Percentiles rank a stretch among this genome's conserved stretches.
Evolutionary conservation across 805 yeast species (phyloP).

Genomic region (Teunomyces tritomae): DNA sequence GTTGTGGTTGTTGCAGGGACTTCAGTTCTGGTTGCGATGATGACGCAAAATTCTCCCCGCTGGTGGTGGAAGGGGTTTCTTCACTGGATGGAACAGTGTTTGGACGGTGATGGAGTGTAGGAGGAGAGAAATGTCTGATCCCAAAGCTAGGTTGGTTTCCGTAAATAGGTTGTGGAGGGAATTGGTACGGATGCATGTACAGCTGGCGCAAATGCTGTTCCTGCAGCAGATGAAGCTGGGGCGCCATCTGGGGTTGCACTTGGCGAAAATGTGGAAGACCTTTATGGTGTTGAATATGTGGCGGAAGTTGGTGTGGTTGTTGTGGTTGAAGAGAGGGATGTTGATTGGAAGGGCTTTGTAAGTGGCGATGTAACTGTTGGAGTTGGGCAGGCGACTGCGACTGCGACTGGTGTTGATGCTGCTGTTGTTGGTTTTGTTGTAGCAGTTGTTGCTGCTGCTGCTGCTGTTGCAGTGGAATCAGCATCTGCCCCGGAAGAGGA

Average conservation of each 20-base stretch:
- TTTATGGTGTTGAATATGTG: background rate
- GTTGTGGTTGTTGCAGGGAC: constrained; percentile 7
- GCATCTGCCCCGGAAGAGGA: constrained; percentile 1
- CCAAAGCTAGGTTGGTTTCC: background rate
- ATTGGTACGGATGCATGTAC: background rate
- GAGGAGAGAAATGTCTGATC: background rate
- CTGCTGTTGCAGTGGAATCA: constrained; percentile 5
- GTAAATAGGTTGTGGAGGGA: constrained; percentile 1
- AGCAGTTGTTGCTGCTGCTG: constrained; percentile 5
- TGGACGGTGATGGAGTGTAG: background rate
- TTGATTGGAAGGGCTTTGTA: constrained; percentile 1
- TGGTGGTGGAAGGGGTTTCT: background rate
- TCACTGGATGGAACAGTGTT: background rate
- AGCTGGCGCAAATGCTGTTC: constrained; percentile 3
- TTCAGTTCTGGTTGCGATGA: constrained; percentile 2
- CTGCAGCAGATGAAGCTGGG: constrained; percentile 3
- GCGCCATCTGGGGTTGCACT: constrained; percentile 3
- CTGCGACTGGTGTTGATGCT: constrained; percentile 6
- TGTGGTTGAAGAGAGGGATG: constrained; percentile 2
- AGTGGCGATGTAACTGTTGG: constrained; percentile 2
- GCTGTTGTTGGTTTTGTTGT: constrained; percentile 9
- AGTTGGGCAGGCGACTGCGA: constrained; percentile 6
- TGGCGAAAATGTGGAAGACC: constrained; percentile 3
- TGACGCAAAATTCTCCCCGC: background rate
- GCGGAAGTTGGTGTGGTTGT: background rate